Conservation (phyloP, 169 alveolate genomes). For the Plasmodium ovale region DNA sequence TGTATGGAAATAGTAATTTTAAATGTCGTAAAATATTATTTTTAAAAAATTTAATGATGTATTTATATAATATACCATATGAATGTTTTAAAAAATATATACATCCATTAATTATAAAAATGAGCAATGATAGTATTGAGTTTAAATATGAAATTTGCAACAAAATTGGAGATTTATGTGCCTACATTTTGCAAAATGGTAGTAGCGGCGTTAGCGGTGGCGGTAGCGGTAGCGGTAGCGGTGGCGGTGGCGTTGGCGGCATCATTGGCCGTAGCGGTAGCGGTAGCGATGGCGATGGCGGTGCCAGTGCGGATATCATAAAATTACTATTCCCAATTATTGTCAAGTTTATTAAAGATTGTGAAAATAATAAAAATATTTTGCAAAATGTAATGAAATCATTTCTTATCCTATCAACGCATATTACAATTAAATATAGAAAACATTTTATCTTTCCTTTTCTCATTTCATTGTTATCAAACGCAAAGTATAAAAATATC, state of each 20-base stretch:
- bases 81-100: constrained; percentile 37
- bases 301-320: constrained; percentile 25
- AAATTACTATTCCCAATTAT: constrained; percentile 47
- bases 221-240: too few species aligned
- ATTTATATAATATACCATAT: constrained; percentile 27
- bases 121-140: constrained; percentile 51
- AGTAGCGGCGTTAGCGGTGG: constrained; percentile 22
- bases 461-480: constrained; percentile 9
- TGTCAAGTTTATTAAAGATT: constrained; percentile 28
- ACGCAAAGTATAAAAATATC: constrained; percentile 18
- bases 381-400: constrained; percentile 37
- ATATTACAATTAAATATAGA: constrained; percentile 33
- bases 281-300: constrained; percentile 28
- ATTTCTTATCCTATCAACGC: constrained; percentile 60
- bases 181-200: constrained; percentile 57
- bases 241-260: constrained; percentile 58
- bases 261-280: constrained; percentile 37
- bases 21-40: constrained; percentile 69
- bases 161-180: constrained; percentile 66
- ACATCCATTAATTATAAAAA: constrained; percentile 43
- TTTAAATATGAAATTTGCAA: constrained; percentile 63
- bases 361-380: constrained; percentile 13
- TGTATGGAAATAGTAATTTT: constrained; percentile 48
- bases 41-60: constrained; percentile 43
- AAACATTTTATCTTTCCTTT: constrained; percentile 45